Evolutionary conservation across 352 stramenopile genomes (phyloP).

Genomic region (Globisporangium uncinulatum): DNA sequence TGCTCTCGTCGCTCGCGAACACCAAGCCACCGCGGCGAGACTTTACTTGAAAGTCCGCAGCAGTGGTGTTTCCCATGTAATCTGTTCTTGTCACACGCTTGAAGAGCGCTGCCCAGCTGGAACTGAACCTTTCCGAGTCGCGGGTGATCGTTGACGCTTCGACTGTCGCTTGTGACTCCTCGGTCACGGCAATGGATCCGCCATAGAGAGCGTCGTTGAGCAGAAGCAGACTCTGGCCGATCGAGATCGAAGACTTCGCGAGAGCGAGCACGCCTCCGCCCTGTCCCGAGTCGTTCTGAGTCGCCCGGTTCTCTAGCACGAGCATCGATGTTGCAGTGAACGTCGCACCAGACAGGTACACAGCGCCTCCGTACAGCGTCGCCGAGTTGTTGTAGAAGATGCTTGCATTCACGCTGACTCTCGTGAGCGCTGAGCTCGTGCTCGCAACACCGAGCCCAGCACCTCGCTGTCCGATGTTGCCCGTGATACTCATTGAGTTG

Average conservation of each 20-base stretch:
- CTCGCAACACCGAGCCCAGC: conserved; percentile 18
- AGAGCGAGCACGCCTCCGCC: conserved; percentile 23
- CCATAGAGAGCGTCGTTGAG: conserved; percentile 26
- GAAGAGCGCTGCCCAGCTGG: conserved; percentile 19
- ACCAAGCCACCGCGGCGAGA: conserved; percentile 26
- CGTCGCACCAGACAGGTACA: conserved; percentile 13
- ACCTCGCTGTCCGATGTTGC: conserved; percentile 22
- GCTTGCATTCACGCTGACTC: conserved; percentile 5
- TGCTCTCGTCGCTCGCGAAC: conserved; percentile 23
- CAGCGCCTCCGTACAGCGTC: conserved; percentile 15
- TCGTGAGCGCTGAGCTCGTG: not conserved
- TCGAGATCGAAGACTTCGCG: not conserved
- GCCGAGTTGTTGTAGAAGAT: conserved; percentile 49
- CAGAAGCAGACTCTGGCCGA: conserved; percentile 26
- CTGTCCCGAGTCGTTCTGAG: conserved; percentile 13
- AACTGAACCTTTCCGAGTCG: conserved; percentile 13
- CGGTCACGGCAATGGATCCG: conserved; percentile 20
- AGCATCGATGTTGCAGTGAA: conserved; percentile 5
- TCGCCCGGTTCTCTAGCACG: conserved; percentile 29
- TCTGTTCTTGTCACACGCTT: conserved; percentile 10
- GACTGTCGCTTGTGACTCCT: conserved; percentile 16
- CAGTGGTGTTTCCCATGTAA: conserved; percentile 11
- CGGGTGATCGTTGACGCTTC: conserved; percentile 16
- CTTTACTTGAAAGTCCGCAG: conserved; percentile 6
- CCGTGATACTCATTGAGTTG: conserved; percentile 14